These are phyloP conservation scores for Anthostomella pinea DNA, from an alignment of 2,329 filamentous ascomycete species.

Conservation along the genomic window DNA sequence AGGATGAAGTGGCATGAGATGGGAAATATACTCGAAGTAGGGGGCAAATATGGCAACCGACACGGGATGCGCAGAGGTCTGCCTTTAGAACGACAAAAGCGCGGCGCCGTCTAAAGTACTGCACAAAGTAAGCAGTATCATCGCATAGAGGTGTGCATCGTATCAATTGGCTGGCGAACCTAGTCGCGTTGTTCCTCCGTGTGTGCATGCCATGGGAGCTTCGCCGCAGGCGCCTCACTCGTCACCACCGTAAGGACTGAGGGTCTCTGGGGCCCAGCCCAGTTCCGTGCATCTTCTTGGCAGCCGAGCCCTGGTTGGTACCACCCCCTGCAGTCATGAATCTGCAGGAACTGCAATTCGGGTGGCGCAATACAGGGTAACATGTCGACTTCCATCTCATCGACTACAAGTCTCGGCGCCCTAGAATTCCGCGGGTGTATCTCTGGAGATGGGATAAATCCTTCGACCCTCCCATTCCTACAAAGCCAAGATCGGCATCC, in stretches of 20 bases:
- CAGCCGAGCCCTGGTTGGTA: background rate
- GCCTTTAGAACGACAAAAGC: too few species aligned
- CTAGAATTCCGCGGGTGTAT: constrained; percentile 14
- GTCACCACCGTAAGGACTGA: background rate
- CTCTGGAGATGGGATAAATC: constrained; percentile 5
- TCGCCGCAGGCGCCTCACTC: constrained; percentile 1
- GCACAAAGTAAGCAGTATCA: too few species aligned
- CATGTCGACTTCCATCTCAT: constrained; percentile 3
- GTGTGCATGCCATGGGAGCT: background rate
- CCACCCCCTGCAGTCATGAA: constrained; percentile 8
- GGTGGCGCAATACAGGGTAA: constrained; percentile 15
- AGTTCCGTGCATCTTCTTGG: constrained; percentile 4
- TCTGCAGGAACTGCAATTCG: constrained; percentile 20
- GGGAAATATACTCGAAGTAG: too few species aligned
- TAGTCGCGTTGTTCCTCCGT: constrained; percentile 1
- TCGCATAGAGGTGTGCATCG: background rate
- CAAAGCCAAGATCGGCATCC: too few species aligned
- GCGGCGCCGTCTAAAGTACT: too few species aligned
- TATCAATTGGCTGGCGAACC: background rate
- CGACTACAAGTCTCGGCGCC: too few species aligned
- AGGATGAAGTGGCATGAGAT: too few species aligned
- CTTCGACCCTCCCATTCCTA: too few species aligned
- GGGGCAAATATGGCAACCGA: too few species aligned
- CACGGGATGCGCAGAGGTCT: too few species aligned
- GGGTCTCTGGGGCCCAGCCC: background rate